phyloP scores from a whole-genome alignment of 176 grass and related monocot species.

The Microstegium vimineum region DNA sequence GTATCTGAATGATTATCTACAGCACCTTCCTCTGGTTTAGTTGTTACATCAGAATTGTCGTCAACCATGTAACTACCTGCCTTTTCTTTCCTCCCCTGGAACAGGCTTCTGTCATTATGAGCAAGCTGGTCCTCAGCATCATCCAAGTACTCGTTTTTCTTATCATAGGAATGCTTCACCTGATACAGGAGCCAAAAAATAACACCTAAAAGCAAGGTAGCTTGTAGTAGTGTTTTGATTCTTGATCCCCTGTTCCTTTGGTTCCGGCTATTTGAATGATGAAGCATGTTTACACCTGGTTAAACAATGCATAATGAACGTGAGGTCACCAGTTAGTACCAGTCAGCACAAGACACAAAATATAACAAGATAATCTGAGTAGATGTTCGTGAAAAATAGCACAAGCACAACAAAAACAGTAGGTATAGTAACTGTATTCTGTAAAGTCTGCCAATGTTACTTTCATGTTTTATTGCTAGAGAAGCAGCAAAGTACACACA shows the following conservation, averaged over 20 bases:
- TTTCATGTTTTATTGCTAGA: conserved; percentile 7
- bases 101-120: conserved; percentile 43
- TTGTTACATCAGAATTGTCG: conserved; percentile 19
- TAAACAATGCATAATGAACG: background rate
- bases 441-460: background rate
- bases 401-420: background rate
- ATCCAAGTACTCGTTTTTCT: conserved; percentile 53
- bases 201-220: conserved; percentile 47
- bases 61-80: conserved; percentile 27
- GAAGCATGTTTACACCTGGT: conserved; percentile 50
- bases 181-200: conserved; percentile 60
- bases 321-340: background rate
- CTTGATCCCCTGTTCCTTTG: conserved; percentile 61
- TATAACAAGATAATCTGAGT: background rate
- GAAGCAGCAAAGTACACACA: background rate
- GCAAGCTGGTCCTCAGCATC: conserved; percentile 36
- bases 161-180: conserved; percentile 54
- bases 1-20: conserved; percentile 14
- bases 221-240: conserved; percentile 57
- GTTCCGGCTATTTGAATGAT: conserved; percentile 52
- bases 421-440: background rate
- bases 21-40: conserved; percentile 44
- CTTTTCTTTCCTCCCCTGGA: conserved; percentile 53
- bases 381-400: background rate
- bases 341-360: background rate